phyloP scores from a whole-genome alignment of 192 early-diverging fungal genomes.

The Entophlyctis helioformis region DNA sequence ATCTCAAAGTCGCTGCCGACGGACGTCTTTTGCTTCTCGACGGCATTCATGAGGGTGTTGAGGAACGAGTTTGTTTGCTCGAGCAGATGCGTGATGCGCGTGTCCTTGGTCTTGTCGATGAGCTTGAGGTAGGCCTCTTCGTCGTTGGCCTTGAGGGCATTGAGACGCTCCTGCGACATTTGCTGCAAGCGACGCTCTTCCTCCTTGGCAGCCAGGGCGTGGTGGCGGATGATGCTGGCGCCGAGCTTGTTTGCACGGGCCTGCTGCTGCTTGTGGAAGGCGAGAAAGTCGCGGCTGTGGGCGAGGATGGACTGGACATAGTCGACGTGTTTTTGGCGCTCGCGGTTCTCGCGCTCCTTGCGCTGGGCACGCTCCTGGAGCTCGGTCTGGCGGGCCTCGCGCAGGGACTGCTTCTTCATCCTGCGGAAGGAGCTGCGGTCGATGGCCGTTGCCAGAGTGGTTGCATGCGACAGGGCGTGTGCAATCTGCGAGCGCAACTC shows the following conservation, averaged over 20 bases:
- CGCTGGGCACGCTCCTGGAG: slow-evolving; percentile 82
- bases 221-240: slow-evolving; percentile 59
- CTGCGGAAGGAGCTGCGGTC: slow-evolving; percentile 66
- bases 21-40: slow-evolving; percentile 60
- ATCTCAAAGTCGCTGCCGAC: slow-evolving; percentile 44
- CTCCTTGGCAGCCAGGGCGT: slow-evolving; percentile 79
- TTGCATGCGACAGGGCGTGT: slow-evolving; percentile 54
- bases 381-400: slow-evolving; percentile 81
- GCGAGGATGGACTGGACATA: slow-evolving; percentile 70
- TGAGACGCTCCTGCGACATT: slow-evolving; percentile 85
- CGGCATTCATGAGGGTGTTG: slow-evolving; percentile 68
- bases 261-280: slow-evolving; percentile 58
- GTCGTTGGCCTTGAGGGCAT: slow-evolving; percentile 92
- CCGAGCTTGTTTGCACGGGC: slow-evolving; percentile 63
- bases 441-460: slow-evolving; percentile 66
- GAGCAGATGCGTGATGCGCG: slow-evolving; percentile 83
- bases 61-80: slow-evolving; percentile 83
- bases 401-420: slow-evolving; percentile 48
- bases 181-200: slow-evolving; percentile 81
- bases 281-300: slow-evolving; percentile 56
- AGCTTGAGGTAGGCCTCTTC: slow-evolving; percentile 95
- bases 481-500: slow-evolving; percentile 52
- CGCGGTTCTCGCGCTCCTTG: slow-evolving; percentile 70
- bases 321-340: slow-evolving; percentile 69
- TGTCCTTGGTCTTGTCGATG: slow-evolving; percentile 92